A percentile compares a stretch with the other conserved stretches of the same genome.
These are phyloP conservation scores for Arabidopsis hybrid DNA, from an alignment of 441 rosid genomes.

Conservation along the genomic window DNA sequence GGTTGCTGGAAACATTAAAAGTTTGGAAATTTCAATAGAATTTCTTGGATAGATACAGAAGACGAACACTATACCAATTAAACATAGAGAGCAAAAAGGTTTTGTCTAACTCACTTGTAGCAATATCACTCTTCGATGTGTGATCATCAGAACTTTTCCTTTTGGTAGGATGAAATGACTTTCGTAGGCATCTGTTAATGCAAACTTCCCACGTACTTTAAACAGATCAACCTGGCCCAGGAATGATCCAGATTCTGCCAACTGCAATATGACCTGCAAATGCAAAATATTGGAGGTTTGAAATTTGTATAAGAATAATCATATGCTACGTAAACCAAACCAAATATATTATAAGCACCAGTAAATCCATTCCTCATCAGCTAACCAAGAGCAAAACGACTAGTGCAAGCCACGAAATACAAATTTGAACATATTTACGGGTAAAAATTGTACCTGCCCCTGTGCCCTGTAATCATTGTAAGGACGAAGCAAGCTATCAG, in stretches of 20 bases:
- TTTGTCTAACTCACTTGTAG: constrained; percentile 73
- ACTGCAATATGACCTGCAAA: constrained; percentile 88
- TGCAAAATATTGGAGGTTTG: constrained; percentile 4
- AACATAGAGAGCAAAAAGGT: constrained; percentile 22
- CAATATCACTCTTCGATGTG: constrained; percentile 87
- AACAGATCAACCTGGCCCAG: constrained; percentile 97
- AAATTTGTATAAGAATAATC: neutral
- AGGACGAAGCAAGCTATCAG: constrained; percentile 92
- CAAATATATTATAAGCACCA: constrained; percentile 21
- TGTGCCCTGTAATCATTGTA: constrained; percentile 86
- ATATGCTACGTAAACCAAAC: constrained; percentile 12
- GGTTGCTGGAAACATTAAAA: constrained; percentile 72
- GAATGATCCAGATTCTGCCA: constrained; percentile 97
- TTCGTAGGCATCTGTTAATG: constrained; percentile 95
- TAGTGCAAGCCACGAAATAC: neutral
- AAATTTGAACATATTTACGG: constrained; percentile 10
- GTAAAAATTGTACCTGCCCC: constrained; percentile 73
- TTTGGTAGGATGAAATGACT: constrained; percentile 90
- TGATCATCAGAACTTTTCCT: constrained; percentile 76
- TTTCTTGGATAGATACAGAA: constrained; percentile 16
- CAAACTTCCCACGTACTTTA: constrained; percentile 97
- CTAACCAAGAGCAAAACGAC: neutral
- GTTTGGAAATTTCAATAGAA: constrained; percentile 12
- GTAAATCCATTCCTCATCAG: constrained; percentile 22
- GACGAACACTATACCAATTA: constrained; percentile 11